Evolutionary conservation across 306 rosid species (phyloP).

Genomic region (Psophocarpus tetragonolobus): DNA sequence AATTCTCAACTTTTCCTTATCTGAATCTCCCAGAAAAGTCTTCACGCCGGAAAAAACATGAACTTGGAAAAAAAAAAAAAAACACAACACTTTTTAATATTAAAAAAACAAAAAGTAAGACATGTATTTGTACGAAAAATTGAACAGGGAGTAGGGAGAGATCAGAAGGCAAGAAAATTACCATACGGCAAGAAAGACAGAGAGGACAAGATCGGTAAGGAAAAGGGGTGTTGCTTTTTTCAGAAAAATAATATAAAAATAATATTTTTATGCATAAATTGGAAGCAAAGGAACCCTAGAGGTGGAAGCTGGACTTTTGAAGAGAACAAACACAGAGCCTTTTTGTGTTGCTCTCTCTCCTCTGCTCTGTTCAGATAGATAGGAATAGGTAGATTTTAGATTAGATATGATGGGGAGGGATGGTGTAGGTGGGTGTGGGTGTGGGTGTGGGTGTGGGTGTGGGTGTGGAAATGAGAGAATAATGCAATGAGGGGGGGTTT

Average conservation of each 20-base stretch:
- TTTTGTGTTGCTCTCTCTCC: conserved; percentile 25
- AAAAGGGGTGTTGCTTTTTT: conserved; percentile 38
- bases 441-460: neutral
- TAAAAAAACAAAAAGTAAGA: neutral
- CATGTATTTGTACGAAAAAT: conserved; percentile 1
- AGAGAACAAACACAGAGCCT: conserved; percentile 31
- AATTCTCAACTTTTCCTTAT: conserved; percentile 33
- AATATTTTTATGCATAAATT: conserved; percentile 5
- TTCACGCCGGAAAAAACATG: conserved; percentile 28
- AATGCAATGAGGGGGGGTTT: conserved; percentile 25
- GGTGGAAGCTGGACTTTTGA: conserved; percentile 39
- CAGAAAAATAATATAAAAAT: conserved; percentile 16
- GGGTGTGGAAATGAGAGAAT: conserved; percentile 42
- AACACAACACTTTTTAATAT: neutral
- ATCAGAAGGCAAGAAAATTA: conserved; percentile 40
- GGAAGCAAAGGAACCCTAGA: conserved; percentile 42
- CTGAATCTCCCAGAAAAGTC: conserved; percentile 32
- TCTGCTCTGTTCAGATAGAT: conserved; percentile 41
- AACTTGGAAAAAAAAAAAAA: conserved; percentile 1
- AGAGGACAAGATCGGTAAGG: conserved; percentile 50
- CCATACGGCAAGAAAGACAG: conserved; percentile 41
- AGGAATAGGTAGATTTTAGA: conserved; percentile 49
- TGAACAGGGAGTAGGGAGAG: conserved; percentile 21
- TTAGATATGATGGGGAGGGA: conserved; percentile 39
- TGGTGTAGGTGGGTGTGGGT: conserved; percentile 39